Conservation (phyloP, 2,329 filamentous ascomycete genomes). For the Penicillium decumbens region DNA sequence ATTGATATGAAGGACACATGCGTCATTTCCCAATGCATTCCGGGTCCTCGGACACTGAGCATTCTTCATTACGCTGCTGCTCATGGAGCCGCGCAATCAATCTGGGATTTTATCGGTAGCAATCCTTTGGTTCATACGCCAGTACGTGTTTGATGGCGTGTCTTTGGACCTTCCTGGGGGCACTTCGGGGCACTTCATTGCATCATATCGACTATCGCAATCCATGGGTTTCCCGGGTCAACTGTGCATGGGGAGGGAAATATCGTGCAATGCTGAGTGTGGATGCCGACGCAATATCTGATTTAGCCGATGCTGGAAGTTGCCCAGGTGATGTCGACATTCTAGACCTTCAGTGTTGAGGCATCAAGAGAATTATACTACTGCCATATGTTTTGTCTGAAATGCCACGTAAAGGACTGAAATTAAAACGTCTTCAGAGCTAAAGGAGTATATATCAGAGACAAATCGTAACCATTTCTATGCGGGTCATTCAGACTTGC, state of each 20-base stretch:
- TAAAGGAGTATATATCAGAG: not conserved
- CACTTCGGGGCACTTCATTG: not conserved
- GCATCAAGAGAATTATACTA: not conserved
- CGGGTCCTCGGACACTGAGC: not conserved
- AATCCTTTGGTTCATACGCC: not conserved
- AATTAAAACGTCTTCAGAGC: not conserved
- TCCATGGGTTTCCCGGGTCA: not conserved
- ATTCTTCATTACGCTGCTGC: slow-evolving; percentile 16
- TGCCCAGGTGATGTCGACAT: not conserved
- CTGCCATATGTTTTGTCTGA: no score
- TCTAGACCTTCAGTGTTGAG: not conserved
- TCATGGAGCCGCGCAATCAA: slow-evolving; percentile 13
- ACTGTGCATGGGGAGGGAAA: not conserved
- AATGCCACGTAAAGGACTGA: no score
- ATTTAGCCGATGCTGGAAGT: not conserved
- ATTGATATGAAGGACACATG: not conserved
- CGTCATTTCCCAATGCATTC: slow-evolving; percentile 8
- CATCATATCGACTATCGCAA: not conserved
- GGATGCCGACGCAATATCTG: not conserved
- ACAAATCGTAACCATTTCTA: not conserved
- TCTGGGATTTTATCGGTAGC: not conserved
- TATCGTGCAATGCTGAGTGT: not conserved
- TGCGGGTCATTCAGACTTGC: not conserved
- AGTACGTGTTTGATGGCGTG: not conserved
- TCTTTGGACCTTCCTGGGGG: not conserved